Evolutionary conservation across 1,284 basidiomycete species (phyloP).

Genomic region (Mixia osmundae): DNA sequence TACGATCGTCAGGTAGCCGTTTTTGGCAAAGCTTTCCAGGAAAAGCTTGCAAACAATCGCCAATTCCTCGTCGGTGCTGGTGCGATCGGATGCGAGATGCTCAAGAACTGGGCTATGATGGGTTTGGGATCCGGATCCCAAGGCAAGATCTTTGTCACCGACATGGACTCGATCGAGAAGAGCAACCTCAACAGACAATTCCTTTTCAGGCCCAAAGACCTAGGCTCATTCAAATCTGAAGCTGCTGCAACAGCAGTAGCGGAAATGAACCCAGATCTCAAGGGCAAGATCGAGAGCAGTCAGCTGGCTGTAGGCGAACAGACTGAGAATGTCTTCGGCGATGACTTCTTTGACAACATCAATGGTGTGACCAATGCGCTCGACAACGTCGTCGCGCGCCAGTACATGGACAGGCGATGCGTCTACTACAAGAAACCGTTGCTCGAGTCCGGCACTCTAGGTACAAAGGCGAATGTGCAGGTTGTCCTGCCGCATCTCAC

Average conservation of each 20-base stretch:
- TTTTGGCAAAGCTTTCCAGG: constrained; percentile 79
- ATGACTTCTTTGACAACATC: constrained; percentile 64
- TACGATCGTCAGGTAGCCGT: constrained; percentile 94
- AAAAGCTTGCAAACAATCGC: constrained; percentile 68
- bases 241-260: constrained; percentile 76
- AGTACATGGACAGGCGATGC: constrained; percentile 98
- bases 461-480: constrained; percentile 96
- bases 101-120: constrained; percentile 99
- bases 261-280: constrained; percentile 88
- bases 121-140: constrained; percentile 62
- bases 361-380: constrained; percentile 99
- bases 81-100: constrained; percentile 98
- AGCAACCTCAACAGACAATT: constrained; percentile 97
- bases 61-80: constrained; percentile 97
- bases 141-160: constrained; percentile 80
- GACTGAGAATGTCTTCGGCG: constrained; percentile 76
- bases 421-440: constrained; percentile 93
- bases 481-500: constrained; percentile 87
- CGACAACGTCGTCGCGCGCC: constrained; percentile 85
- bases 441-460: constrained; percentile 90
- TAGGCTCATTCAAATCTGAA: constrained; percentile 95
- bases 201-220: constrained; percentile 87
- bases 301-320: constrained; percentile 86
- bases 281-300: constrained; percentile 64
- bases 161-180: constrained; percentile 98